phyloP scores from a whole-genome alignment of 2,329 filamentous ascomycete species.

The Botrytis medusae region DNA sequence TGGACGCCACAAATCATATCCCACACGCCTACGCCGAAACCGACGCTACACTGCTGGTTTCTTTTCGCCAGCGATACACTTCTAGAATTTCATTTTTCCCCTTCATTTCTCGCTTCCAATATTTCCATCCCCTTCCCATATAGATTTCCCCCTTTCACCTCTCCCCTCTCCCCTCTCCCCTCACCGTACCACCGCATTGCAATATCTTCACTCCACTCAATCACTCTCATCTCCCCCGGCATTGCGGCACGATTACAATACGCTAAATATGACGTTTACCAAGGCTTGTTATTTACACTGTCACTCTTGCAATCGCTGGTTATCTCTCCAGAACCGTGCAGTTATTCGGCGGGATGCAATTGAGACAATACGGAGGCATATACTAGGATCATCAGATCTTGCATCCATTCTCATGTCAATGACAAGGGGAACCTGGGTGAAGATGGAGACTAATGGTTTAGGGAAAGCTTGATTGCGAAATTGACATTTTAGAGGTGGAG shows the following conservation, averaged over 20 bases:
- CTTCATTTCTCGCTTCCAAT: conserved; percentile 17
- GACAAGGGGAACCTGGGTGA: conserved; percentile 9
- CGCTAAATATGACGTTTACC: conserved; percentile 23
- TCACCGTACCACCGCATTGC: conserved; percentile 2
- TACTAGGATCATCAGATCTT: conserved; percentile 14
- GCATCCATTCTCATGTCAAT: conserved; percentile 4
- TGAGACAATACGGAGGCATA: conserved; percentile 3
- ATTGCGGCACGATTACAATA: conserved; percentile 13
- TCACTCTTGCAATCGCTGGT: neutral
- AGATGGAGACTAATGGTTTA: conserved; percentile 12
- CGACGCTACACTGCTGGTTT: neutral
- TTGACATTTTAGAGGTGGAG: conserved; percentile 7
- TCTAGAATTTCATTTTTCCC: conserved; percentile 1
- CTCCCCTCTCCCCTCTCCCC: neutral
- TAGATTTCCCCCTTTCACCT: neutral
- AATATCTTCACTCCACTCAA: conserved; percentile 11
- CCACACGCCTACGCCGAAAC: conserved; percentile 2
- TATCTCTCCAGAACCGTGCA: conserved; percentile 18
- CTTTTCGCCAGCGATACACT: neutral
- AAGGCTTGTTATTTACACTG: neutral
- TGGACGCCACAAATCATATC: conserved; percentile 5
- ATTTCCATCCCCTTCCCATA: neutral
- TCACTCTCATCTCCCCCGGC: conserved; percentile 10
- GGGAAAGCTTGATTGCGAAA: conserved; percentile 19
- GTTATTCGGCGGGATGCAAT: conserved; percentile 14